Base-by-base conservation (phyloP, 2,329 filamentous ascomycete genomes). In the Cladosporium colombiae region DNA sequence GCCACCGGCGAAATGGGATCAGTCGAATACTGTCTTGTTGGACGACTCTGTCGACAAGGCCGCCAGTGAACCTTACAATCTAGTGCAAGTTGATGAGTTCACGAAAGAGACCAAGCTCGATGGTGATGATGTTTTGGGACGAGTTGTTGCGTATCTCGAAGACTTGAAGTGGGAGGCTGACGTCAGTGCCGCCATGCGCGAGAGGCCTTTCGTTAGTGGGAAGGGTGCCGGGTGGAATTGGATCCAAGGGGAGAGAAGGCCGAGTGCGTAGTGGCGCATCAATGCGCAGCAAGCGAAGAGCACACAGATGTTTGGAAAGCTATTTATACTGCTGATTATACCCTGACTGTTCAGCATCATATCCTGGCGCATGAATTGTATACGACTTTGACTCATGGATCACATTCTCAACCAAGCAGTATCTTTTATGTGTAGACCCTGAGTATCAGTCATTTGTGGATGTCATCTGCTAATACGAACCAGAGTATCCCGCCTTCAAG, bases 11-110 rank as follows among this genome's bases (percentile, higher is more conserved):
- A 72, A 76, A 14, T 98, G 93, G 90, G 85, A 88, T 71, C 93
- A 97, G 79, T 84, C 84, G 60, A 96, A 98, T 77, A 98, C 95
- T 0, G 84, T 98, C 7, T 83, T 99, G 29, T 88, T 98, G 46
- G 95, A 99, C 71, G 95, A 98, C 78, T 91, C 89, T 33, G 72
- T 79, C 1, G 84, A 93, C 73, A 99, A 98, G 81, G 93, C 89
- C 0, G 83, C 86, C 29, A 89, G 85, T 64, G 92, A 99, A 77
- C 95, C 95, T 0, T 86, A 87, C 79, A 98, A 98, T 72, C 83
- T 95, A 25, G 79, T 98, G 11, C 82, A 88, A 69, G 84, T 98
- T 25, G 91, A 93, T 0, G 92, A 96, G 77, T 97, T 95, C 74
- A 76, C 77, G 2, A 82, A 76, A 35, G 75, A 80, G 3, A 75